These are phyloP conservation scores for Beta vulgaris DNA, from an alignment of 148 eudicot genomes.

Conservation along the genomic window DNA sequence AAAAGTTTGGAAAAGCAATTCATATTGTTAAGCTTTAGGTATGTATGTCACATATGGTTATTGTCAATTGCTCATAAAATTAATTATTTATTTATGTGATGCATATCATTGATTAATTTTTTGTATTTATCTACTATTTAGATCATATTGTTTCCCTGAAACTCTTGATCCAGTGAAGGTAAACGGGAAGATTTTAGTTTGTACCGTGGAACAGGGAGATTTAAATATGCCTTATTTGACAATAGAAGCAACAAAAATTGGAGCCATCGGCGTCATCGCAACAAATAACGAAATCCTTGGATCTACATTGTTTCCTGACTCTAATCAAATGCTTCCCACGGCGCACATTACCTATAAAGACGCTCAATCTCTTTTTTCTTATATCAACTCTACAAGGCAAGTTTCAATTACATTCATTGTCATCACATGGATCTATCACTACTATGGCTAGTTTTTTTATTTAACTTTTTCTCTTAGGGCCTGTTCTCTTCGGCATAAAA, in stretches of 20 bases:
- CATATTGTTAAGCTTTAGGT: too few relatives aligned
- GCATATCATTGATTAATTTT: not conserved
- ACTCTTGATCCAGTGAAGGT: slow-evolving; percentile 1
- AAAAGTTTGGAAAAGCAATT: too few relatives aligned
- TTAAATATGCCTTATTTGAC: too few relatives aligned
- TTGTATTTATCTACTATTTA: too few relatives aligned
- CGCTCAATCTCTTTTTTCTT: slow-evolving; percentile 9
- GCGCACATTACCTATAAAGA: slow-evolving; percentile 9
- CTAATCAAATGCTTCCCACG: not conserved
- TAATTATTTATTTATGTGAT: not conserved
- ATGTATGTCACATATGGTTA: too few relatives aligned
- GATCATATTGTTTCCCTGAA: not conserved
- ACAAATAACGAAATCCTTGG: not conserved
- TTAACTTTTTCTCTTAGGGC: too few relatives aligned
- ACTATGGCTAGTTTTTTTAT: too few relatives aligned
- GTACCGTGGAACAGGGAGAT: not conserved
- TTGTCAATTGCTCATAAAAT: too few relatives aligned
- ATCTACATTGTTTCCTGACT: not conserved
- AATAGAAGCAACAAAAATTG: not conserved
- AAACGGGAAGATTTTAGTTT: slow-evolving; percentile 8
- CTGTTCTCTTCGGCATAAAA: too few relatives aligned
- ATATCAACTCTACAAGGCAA: slow-evolving; percentile 5
- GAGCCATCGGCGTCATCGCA: not conserved
- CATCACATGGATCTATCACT: too few relatives aligned
- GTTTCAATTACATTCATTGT: too few relatives aligned